A percentile compares a stretch with the other conserved stretches of the same genome.
phyloP scores from a whole-genome alignment of 345 rosid genomes.

The Salix suchowensis region DNA sequence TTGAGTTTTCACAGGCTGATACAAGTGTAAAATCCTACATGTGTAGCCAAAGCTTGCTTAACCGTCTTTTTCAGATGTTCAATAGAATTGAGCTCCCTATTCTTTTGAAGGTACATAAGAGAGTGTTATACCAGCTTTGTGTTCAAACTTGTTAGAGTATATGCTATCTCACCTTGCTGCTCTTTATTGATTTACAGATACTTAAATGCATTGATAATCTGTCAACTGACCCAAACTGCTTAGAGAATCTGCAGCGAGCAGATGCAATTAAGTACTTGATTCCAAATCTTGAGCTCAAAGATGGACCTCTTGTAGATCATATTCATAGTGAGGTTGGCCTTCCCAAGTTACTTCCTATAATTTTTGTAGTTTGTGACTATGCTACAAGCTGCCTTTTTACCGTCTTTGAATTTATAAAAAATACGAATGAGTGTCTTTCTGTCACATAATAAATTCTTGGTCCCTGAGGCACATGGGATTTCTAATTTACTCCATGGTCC shows the following conservation, averaged over 20 bases:
- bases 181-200: conserved; percentile 40
- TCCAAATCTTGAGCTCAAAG: conserved; percentile 91
- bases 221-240: conserved; percentile 91
- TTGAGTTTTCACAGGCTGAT: conserved; percentile 81
- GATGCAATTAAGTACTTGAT: conserved; percentile 89
- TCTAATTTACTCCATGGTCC: no score
- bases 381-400: not conserved
- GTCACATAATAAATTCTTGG: no score
- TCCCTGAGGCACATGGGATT: no score
- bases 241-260: conserved; percentile 95
- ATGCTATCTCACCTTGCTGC: not conserved
- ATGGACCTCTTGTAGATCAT: conserved; percentile 72
- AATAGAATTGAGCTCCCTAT: conserved; percentile 81
- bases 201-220: conserved; percentile 79
- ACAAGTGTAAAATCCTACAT: conserved; percentile 85
- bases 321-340: conserved; percentile 78
- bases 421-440: no score
- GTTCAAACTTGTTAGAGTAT: not conserved
- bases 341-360: conserved; percentile 11
- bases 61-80: conserved; percentile 90
- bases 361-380: not conserved
- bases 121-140: not conserved
- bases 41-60: conserved; percentile 90
- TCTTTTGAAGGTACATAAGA: conserved; percentile 62
- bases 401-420: no score